phyloP scores from a whole-genome alignment of 352 stramenopile species.

The Plasmopara viticola region DNA sequence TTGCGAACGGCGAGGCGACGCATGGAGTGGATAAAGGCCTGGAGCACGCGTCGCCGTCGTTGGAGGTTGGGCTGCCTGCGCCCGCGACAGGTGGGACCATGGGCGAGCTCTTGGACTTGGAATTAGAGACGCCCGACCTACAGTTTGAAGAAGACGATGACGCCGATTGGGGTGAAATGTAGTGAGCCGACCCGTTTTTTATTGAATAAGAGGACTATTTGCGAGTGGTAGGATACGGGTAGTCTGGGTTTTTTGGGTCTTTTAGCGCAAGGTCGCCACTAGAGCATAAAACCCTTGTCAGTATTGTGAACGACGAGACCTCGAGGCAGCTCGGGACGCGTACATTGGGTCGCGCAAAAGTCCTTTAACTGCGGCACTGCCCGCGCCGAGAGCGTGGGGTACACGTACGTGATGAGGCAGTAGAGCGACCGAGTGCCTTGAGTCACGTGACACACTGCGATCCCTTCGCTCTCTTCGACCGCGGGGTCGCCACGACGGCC shows the following conservation, averaged over 20 bases:
- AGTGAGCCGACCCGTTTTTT: constrained; percentile 2
- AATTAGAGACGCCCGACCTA: constrained; percentile 66
- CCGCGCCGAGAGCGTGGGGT: constrained; percentile 70
- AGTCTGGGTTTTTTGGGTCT: too few species aligned
- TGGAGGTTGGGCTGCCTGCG: constrained; percentile 17
- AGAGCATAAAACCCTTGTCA: neutral
- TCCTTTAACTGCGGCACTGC: constrained; percentile 72
- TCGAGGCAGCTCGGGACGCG: neutral
- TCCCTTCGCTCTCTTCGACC: constrained; percentile 60
- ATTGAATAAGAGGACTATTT: too few species aligned
- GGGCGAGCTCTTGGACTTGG: constrained; percentile 68
- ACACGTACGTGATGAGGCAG: constrained; percentile 77
- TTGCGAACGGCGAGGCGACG: too few species aligned
- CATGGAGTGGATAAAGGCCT: constrained; percentile 7
- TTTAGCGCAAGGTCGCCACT: too few species aligned
- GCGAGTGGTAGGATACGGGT: too few species aligned
- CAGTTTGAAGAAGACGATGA: constrained; percentile 79
- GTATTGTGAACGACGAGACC: neutral
- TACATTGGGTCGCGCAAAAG: constrained; percentile 52
- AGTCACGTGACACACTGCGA: constrained; percentile 57
- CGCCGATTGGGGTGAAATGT: constrained; percentile 82
- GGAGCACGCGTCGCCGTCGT: constrained; percentile 18
- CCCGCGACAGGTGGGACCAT: constrained; percentile 28
- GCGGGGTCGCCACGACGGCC: constrained; percentile 58
- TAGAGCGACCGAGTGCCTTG: constrained; percentile 45